Conservation (phyloP, 1,139 yeast species). For the Chernovozyma sophiae-reginae region DNA sequence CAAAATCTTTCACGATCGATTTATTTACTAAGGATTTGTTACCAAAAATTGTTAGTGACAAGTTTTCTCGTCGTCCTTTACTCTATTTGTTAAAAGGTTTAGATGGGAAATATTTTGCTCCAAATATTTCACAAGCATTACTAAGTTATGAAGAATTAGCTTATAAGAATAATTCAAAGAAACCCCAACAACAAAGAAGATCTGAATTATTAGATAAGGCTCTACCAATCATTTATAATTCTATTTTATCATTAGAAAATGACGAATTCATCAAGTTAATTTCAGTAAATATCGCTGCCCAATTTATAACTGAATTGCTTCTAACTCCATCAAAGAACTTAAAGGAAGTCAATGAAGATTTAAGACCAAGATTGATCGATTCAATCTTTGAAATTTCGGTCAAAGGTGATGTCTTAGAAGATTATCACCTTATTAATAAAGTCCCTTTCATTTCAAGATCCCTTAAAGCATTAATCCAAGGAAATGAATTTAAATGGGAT, state of each 20-base stretch:
- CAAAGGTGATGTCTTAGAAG: constrained; percentile 70
- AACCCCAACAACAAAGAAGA: constrained; percentile 76
- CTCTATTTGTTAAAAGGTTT: constrained; percentile 76
- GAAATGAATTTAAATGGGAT: constrained; percentile 53
- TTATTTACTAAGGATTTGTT: constrained; percentile 52
- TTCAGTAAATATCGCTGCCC: constrained; percentile 74
- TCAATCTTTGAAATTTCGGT: constrained; percentile 51
- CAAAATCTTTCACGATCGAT: constrained; percentile 65
- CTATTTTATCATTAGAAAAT: constrained; percentile 43
- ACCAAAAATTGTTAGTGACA: constrained; percentile 59
- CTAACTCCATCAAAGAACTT: constrained; percentile 41
- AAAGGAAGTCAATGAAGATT: constrained; percentile 38
- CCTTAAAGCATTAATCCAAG: constrained; percentile 76
- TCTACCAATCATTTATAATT: constrained; percentile 60
- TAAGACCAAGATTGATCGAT: constrained; percentile 51
- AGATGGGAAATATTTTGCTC: constrained; percentile 80
- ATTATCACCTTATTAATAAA: constrained; percentile 60
- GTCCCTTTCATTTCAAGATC: constrained; percentile 73
- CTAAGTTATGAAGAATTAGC: constrained; percentile 62
- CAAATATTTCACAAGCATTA: constrained; percentile 59
- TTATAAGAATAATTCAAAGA: constrained; percentile 68
- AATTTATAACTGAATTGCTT: constrained; percentile 72
- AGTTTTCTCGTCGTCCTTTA: constrained; percentile 86
- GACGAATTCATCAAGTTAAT: constrained; percentile 36
- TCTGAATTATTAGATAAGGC: constrained; percentile 62